These are phyloP conservation scores for Tripidium arundinaceum DNA, from an alignment of 202 grass and related monocot species.

Conservation along the genomic window DNA sequence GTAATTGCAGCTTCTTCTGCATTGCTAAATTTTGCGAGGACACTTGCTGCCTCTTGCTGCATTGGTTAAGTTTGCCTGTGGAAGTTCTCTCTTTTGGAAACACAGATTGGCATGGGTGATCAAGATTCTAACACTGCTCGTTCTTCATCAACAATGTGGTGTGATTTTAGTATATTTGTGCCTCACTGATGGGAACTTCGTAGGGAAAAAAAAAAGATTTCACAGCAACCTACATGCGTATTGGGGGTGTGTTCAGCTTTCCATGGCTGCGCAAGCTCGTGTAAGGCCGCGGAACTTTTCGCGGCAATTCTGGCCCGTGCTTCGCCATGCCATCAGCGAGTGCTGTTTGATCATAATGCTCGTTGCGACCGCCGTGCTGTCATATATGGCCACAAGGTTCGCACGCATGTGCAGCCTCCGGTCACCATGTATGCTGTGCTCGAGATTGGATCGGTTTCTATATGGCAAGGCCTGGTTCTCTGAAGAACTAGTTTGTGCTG, in stretches of 20 bases:
- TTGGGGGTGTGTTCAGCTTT: slow-evolving; percentile 20
- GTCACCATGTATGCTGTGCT: slow-evolving; percentile 67
- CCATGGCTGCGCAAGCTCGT: slow-evolving; percentile 49
- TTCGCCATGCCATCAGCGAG: slow-evolving; percentile 64
- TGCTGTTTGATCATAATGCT: slow-evolving; percentile 76
- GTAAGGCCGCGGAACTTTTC: slow-evolving; percentile 30
- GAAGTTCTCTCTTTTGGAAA: slow-evolving; percentile 3
- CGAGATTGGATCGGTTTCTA: slow-evolving; percentile 45
- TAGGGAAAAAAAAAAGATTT: neutral
- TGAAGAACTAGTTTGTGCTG: slow-evolving; percentile 61
- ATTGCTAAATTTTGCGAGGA: neutral
- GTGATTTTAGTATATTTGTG: slow-evolving; percentile 28
- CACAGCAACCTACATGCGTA: slow-evolving; percentile 39
- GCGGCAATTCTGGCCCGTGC: slow-evolving; percentile 41
- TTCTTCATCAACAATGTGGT: slow-evolving; percentile 18
- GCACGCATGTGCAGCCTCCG: slow-evolving; percentile 57
- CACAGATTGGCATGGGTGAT: slow-evolving; percentile 5
- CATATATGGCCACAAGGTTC: slow-evolving; percentile 50
- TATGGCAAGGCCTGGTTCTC: slow-evolving; percentile 50
- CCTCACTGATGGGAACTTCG: slow-evolving; percentile 25
- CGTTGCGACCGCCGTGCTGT: slow-evolving; percentile 46
- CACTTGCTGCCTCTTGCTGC: neutral
- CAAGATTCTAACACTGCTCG: neutral
- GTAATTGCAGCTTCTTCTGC: slow-evolving; percentile 7
- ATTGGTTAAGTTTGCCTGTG: neutral